Evolutionary conservation across 371 early-diverging fungal genomes (phyloP).

Genomic region (Syncephalis plumigaleata): DNA sequence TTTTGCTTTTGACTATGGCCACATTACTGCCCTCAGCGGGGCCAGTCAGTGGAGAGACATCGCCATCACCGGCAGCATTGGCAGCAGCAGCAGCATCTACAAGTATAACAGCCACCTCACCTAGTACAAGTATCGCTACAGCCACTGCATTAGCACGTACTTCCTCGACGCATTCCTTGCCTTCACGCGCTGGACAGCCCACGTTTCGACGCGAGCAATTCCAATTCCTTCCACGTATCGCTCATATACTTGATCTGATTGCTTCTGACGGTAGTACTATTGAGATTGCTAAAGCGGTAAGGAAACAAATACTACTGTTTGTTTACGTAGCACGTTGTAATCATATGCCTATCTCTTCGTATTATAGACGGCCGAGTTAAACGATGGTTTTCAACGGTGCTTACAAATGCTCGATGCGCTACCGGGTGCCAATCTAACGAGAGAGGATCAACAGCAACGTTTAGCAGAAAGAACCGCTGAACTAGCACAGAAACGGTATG

Average conservation of each 20-base stretch:
- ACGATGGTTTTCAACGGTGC: conserved; percentile 4
- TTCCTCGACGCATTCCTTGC: no score
- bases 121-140: no score
- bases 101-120: no score
- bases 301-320: not conserved
- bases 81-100: no score
- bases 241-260: conserved; percentile 4
- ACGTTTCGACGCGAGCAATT: conserved; percentile 4
- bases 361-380: conserved; percentile 2
- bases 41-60: no score
- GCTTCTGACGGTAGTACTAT: not conserved
- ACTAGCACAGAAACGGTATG: conserved; percentile 2
- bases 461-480: not conserved
- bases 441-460: conserved; percentile 1
- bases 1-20: no score
- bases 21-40: no score
- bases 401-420: conserved; percentile 2
- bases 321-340: no score
- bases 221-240: conserved; percentile 2
- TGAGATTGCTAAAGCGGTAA: conserved; percentile 2
- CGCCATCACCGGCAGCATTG: no score
- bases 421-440: conserved; percentile 5
- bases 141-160: no score
- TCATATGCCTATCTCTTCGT: no score
- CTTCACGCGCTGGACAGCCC: not conserved